Evolutionary conservation across 108 stramenopile species (phyloP), one percentile per base, ranked within the genome.

Genomic region (Thalassiosira profunda): DNA sequence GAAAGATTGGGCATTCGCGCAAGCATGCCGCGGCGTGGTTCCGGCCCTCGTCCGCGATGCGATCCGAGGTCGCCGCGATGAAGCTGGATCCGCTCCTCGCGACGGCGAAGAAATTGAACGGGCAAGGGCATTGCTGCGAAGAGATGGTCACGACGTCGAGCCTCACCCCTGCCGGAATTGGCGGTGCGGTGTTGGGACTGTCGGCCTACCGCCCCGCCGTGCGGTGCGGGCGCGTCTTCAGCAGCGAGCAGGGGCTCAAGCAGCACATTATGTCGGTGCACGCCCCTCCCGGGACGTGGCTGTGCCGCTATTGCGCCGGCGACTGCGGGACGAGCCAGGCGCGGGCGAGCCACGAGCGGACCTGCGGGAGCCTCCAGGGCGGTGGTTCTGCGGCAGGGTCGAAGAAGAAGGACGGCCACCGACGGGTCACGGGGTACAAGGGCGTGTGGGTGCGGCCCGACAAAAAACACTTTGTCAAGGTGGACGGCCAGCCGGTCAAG

Each of bases 281-380:
- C 62, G 94, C 94, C 4, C 91, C 91, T 31, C 89, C 91, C 3
- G 89, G 89, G 61, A 92, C 94, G 17, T 95, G 94, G 94, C 78
- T 92, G 18, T 95, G 94, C 53, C 78, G 89, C 9, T 87, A 70
- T 30, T 95, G 94, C 64, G 84, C 86, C 29, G 72, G 46, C 15
- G 94, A 95, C 60, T 95, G 94, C 45, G 78, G 88, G 9, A 92
- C 94, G 1, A 88, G 86, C 60, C 86, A 86, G 42, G 85, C 88
- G 18, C 65, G 91, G 49, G 82, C 91, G 4, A 89, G 92, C 54
- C 94, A 95, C 59, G 94, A 95, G 74, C 76, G 89, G 18, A 62
- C 84, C 26, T 95, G 94, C 59, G 84, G 86, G 15, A 61, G 61
- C 37, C 15, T 65, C 54, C 15, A 54, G 53, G 29, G 45, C 61